phyloP scores from a whole-genome alignment of 768 basidiomycete genomes.

The Boletus sensibilis region DNA sequence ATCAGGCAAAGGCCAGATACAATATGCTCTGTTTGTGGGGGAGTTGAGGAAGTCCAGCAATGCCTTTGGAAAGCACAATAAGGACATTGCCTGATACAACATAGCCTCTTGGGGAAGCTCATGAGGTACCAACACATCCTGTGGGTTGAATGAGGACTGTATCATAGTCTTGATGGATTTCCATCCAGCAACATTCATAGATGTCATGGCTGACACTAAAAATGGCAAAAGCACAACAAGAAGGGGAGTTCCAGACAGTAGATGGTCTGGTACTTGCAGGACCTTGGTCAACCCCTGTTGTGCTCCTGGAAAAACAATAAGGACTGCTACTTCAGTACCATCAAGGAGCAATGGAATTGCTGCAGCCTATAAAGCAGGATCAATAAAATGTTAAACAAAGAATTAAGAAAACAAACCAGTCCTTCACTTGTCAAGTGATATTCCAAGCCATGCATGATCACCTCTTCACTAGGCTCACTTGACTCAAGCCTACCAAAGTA shows the following conservation, averaged over 20 bases:
- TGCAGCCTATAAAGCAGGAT: slow-evolving; percentile 41
- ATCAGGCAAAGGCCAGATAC: slow-evolving; percentile 45
- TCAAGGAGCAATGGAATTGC: slow-evolving; percentile 49
- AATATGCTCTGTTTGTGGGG: slow-evolving; percentile 40
- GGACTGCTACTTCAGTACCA: slow-evolving; percentile 45
- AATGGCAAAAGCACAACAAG: slow-evolving; percentile 30
- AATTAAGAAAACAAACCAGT: slow-evolving; percentile 39
- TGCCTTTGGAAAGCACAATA: slow-evolving; percentile 48
- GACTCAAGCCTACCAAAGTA: slow-evolving; percentile 55
- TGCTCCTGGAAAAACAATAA: slow-evolving; percentile 53
- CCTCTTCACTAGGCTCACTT: slow-evolving; percentile 38
- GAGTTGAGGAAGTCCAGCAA: slow-evolving; percentile 47
- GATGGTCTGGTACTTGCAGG: slow-evolving; percentile 42
- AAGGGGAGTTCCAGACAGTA: slow-evolving; percentile 17
- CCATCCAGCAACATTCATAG: slow-evolving; percentile 14
- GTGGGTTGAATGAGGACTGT: neutral
- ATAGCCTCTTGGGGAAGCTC: slow-evolving; percentile 10
- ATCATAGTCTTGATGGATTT: slow-evolving; percentile 12
- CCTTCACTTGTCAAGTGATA: slow-evolving; percentile 46
- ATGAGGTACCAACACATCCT: neutral
- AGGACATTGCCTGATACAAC: slow-evolving; percentile 25
- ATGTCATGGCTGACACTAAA: slow-evolving; percentile 15
- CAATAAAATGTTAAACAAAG: neutral
- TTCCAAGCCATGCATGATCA: slow-evolving; percentile 41
- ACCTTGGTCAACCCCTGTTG: slow-evolving; percentile 35